Evolutionary conservation across 768 basidiomycete genomes (phyloP).

Genomic region (Boletus edulis): DNA sequence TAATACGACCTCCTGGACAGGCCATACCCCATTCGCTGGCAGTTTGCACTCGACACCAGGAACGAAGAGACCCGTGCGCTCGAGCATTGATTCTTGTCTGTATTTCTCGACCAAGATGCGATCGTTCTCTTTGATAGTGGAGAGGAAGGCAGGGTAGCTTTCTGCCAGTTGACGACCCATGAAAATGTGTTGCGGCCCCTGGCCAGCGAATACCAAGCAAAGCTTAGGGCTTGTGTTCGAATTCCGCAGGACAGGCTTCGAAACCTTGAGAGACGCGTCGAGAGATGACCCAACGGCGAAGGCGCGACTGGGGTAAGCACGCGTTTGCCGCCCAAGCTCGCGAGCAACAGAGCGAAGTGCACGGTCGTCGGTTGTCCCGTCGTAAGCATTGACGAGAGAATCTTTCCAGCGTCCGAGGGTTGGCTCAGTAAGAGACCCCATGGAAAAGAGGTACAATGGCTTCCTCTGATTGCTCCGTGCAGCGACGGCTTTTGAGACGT

Average conservation of each 20-base stretch:
- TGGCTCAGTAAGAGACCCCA: constrained; percentile 29
- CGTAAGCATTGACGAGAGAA: constrained; percentile 13
- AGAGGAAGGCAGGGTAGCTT: constrained; percentile 30
- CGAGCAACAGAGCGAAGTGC: constrained; percentile 27
- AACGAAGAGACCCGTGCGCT: constrained; percentile 33
- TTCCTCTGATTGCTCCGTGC: constrained; percentile 4
- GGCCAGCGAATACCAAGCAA: constrained; percentile 35
- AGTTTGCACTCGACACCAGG: constrained; percentile 25
- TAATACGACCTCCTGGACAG: constrained; percentile 32
- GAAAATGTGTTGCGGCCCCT: constrained; percentile 35
- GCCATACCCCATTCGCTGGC: constrained; percentile 28
- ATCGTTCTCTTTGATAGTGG: constrained; percentile 31
- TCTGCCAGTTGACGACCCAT: constrained; percentile 38
- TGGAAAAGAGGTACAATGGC: constrained; percentile 24
- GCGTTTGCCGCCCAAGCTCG: constrained; percentile 28
- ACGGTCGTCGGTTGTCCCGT: constrained; percentile 18
- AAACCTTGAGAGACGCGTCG: constrained; percentile 26
- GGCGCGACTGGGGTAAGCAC: constrained; percentile 27
- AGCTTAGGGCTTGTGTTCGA: constrained; percentile 27
- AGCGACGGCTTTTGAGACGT: constrained; percentile 6
- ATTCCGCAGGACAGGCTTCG: constrained; percentile 27
- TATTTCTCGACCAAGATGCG: constrained; percentile 30
- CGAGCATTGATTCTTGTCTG: constrained; percentile 31
- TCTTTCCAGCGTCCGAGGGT: constrained; percentile 26
- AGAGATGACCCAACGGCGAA: constrained; percentile 26